Evolutionary conservation across 2,329 filamentous ascomycete species (phyloP).

Genomic region (Curvularia sp.): DNA sequence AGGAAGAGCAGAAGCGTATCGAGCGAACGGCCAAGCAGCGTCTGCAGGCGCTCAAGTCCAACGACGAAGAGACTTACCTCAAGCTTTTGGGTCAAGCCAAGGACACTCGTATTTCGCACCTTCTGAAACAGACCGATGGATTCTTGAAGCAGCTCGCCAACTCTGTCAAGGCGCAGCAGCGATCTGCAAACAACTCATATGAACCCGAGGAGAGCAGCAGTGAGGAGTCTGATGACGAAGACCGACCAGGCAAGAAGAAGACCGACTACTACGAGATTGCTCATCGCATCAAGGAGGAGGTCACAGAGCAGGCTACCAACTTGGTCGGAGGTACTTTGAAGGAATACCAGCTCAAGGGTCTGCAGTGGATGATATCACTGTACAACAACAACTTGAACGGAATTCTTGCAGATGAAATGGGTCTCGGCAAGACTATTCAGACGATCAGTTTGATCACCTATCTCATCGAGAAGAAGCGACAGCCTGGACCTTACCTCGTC

Average conservation of each 20-base stretch:
- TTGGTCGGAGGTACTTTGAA: constrained; percentile 92
- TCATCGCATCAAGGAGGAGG: constrained; percentile 92
- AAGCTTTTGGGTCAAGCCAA: constrained; percentile 98
- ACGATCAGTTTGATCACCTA: constrained; percentile 98
- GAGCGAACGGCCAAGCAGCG: constrained; percentile 98
- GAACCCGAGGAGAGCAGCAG: constrained; percentile 65
- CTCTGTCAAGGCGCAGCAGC: constrained; percentile 93
- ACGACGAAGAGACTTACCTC: constrained; percentile 98
- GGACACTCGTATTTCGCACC: constrained; percentile 97
- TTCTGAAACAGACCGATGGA: constrained; percentile 95
- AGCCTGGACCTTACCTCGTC: constrained; percentile 90
- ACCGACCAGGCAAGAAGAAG: constrained; percentile 73
- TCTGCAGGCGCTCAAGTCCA: constrained; percentile 97
- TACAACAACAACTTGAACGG: constrained; percentile 99
- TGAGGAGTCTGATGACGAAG: constrained; percentile 70
- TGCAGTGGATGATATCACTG: constrained; percentile 99
- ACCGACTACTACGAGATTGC: constrained; percentile 99
- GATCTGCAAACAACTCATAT: constrained; percentile 79
- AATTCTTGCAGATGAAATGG: constrained; percentile 99
- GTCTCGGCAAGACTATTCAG: constrained; percentile 99
- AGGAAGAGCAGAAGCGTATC: constrained; percentile 98
- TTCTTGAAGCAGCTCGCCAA: constrained; percentile 95
- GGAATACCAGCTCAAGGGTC: constrained; percentile 97
- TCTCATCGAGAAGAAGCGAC: constrained; percentile 93
- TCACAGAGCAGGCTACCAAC: constrained; percentile 81